Percentiles rank a stretch among this genome's conserved stretches.
Evolutionary conservation across 208 protist genomes (phyloP).

Genomic region (Lotmaria passim): DNA sequence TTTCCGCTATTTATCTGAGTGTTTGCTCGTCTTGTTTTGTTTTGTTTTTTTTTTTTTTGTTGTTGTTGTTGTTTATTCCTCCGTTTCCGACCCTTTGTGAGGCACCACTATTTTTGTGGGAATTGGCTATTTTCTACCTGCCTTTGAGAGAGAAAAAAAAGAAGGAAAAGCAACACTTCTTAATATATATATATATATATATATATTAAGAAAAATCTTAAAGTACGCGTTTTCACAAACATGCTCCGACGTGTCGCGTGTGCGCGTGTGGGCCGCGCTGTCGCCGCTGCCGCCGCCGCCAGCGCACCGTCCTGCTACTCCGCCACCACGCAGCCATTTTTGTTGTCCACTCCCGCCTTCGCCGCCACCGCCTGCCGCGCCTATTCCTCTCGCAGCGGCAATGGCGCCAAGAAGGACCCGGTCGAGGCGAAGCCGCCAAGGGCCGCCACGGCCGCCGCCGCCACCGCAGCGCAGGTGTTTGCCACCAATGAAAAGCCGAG

Average conservation of each 20-base stretch:
- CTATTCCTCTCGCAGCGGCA: conserved; percentile 27
- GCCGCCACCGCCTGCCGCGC: conserved; percentile 1
- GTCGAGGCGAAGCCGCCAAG: background rate
- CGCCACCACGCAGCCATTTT: background rate
- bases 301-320: background rate
- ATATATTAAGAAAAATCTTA: background rate
- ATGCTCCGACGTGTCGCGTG: conserved; percentile 34
- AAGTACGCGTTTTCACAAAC: too few species aligned
- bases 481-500: conserved; percentile 9
- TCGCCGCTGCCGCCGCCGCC: background rate
- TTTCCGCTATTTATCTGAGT: background rate
- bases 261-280: background rate
- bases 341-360: too few species aligned
- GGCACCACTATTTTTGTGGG: too few species aligned
- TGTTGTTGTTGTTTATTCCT: conserved; percentile 24
- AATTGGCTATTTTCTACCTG: background rate
- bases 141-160: background rate
- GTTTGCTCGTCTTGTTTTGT: background rate
- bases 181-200: conserved; percentile 5
- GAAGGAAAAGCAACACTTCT: conserved; percentile 1
- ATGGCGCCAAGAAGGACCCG: conserved; percentile 6
- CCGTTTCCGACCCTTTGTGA: conserved; percentile 3
- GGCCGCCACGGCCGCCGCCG: conserved; percentile 15
- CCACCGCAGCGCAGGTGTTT: conserved; percentile 27
- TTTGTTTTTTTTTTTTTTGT: conserved; percentile 22